Evolutionary conservation across 306 rosid species (phyloP), one percentile per base, ranked within the genome.

Genomic region (Argentina anserina): DNA sequence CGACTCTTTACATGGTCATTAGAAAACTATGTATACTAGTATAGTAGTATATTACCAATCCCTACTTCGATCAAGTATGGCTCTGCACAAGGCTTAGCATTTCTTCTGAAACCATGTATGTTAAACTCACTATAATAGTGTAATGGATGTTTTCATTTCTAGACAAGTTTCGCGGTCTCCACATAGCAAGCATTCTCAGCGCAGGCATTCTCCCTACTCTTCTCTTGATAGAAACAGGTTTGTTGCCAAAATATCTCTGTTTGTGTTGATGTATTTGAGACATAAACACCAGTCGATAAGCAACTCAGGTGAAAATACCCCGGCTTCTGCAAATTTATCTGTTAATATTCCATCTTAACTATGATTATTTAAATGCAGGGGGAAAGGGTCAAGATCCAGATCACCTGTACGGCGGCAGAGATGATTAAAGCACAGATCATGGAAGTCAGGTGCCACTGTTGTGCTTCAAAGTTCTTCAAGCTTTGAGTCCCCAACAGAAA

Each of bases 91-190:
- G 97, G 90, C 72, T 83, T 89, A 79, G 76, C 80, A 79, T 83
- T 64, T 83, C 81, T 81, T 78, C 80, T 77, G 58, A 81, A 79
- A 78, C 84, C 81, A 73, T 67, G 78, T 78, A 59, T 79, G 75
- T 81, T 80, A 81, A 88, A 84, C 96, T 95, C 86, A 89, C 93
- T 84, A 82, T 86, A 86, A 83, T 81, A 90, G 97, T 88, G 88
- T 88, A 89, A 90, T 91, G 91, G 88, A 73, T 84, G 80, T 79
- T 92, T 92, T 86, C 87, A 83, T 91, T 95, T 95, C 87, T 95
- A 95, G 99, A 95, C 99, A 88, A 88, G 90, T 95, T 88, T 95
- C 88, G 93, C 88, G 97, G 97, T 95, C 99, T 80, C 99, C 97
- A 66, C 91, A 87, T 95, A 92, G 97, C 99, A 95, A 95, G 99